Base-by-base conservation (phyloP, 1,139 yeast genomes). In the Suzukiozyma palmioleophila region DNA sequence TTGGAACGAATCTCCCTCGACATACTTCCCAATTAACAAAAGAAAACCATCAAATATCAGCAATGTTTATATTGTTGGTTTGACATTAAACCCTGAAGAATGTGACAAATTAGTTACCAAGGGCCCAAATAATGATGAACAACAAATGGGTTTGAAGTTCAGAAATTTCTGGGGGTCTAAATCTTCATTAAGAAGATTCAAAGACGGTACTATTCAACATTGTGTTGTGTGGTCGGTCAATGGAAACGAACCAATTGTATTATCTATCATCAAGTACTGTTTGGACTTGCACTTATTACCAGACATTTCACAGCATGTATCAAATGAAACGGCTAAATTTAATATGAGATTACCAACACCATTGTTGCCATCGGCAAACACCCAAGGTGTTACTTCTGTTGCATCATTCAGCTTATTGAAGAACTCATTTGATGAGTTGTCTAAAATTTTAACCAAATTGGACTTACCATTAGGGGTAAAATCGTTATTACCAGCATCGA, bases 141-240 rank as follows among this genome's bases (percentile, higher is more conserved):
- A 69, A 25, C 81, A 77, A 35, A 81, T 74, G 26, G 80, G 83
- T 6, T 57, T 68, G 8, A 71, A 74, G 40, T 92, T 94, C 65
- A 77, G 87, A 50, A 68, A 79, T 4, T 90, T 92, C 56, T 94
- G 98, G 99, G 97, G 97, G 3, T 57, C 75, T 11, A 82, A 78
- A 50, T 81, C 95, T 0, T 88, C 95, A 12, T 70, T 92, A 43
- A 79, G 99, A 66, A 77, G 95, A 57, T 94, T 90, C 64, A 84
- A 82, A 56, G 96, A 90, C 59, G 97, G 97, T 26, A 70, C 83
- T 3, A 88, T 94, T 45, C 81, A 79, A 46, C 94, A 92, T 60
- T 84, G 96, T 60, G 95, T 92, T 39, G 83, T 88, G 26, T 92
- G 97, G 97, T 67, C 74, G 8, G 59, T 72, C 2, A 70, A 77